Evolutionary conservation across 2,329 filamentous ascomycete species (phyloP), one percentile per base, ranked within the genome.

Genomic region (Neonectria faginata): DNA sequence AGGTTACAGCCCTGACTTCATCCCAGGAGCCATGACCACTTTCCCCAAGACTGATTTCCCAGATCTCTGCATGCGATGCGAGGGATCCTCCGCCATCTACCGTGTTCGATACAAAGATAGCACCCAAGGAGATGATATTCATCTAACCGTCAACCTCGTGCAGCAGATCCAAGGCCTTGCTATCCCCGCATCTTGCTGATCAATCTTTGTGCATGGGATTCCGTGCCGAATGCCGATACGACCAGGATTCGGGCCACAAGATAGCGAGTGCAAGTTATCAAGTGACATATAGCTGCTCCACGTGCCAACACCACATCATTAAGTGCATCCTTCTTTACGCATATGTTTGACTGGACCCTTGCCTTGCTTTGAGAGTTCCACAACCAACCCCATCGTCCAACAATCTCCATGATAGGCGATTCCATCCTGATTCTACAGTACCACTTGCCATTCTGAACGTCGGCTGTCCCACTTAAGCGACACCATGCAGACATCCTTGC

Each of bases 1-100:
- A 59, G 25, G 31, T 14, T 12, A 59, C 31, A 16, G 44, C 57
- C n/a, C n/a, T n/a, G n/a, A n/a, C n/a, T n/a, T n/a, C n/a, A n/a
- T n/a, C n/a, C n/a, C n/a, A n/a, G n/a, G n/a, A n/a, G n/a, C n/a
- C n/a, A n/a, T n/a, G n/a, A n/a, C n/a, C n/a, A n/a, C n/a, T n/a
- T n/a, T n/a, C n/a, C n/a, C n/a, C n/a, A n/a, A n/a, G n/a, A n/a
- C n/a, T n/a, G n/a, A n/a, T n/a, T n/a, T n/a, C n/a, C n/a, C n/a
- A n/a, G n/a, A n/a, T n/a, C n/a, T n/a, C n/a, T n/a, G n/a, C n/a
- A n/a, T n/a, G n/a, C n/a, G n/a, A n/a, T n/a, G n/a, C n/a, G n/a
- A n/a, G n/a, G 31, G 31, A 33, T 33, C 11, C 31, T 33, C 31
- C 11, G 31, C 31, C 31, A 11, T 33, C 31, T 33, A 33, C 31